phyloP scores from a whole-genome alignment of 345 rosid genomes.

The Bruguiera sexangula region DNA sequence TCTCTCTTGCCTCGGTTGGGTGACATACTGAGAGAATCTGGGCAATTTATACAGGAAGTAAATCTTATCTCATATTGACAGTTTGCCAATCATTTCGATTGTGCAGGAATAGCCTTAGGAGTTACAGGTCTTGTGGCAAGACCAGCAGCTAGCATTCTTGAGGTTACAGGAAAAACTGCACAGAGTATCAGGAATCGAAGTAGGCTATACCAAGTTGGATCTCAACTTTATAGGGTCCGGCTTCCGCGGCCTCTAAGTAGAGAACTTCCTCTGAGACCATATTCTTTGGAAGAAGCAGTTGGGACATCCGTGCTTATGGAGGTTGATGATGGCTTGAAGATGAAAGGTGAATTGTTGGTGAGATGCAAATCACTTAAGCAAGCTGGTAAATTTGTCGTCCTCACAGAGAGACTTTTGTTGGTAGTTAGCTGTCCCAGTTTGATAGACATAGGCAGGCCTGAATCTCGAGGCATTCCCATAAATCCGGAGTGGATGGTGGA shows the following conservation, averaged over 20 bases:
- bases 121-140: conserved; percentile 93
- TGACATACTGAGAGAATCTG: too few species aligned
- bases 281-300: conserved; percentile 92
- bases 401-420: conserved; percentile 62
- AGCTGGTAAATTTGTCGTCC: conserved; percentile 60
- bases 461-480: conserved; percentile 58
- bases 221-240: conserved; percentile 55
- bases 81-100: conserved; percentile 10
- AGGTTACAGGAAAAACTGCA: conserved; percentile 90
- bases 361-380: conserved; percentile 70
- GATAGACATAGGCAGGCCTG: conserved; percentile 58
- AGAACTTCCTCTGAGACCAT: conserved; percentile 77
- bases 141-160: conserved; percentile 95
- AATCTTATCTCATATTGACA: not conserved
- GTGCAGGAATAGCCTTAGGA: conserved; percentile 76
- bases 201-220: conserved; percentile 53
- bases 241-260: conserved; percentile 76
- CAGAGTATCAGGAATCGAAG: conserved; percentile 90
- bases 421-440: conserved; percentile 61
- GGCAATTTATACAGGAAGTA: not conserved
- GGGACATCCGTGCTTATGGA: conserved; percentile 68
- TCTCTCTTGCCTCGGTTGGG: too few species aligned
- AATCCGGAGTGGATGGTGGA: conserved; percentile 71
- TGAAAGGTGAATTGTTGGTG: conserved; percentile 57
- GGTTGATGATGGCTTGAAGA: conserved; percentile 53